Base-by-base conservation (phyloP, 169 alveolate genomes). In the Plasmodium gaboni region DNA sequence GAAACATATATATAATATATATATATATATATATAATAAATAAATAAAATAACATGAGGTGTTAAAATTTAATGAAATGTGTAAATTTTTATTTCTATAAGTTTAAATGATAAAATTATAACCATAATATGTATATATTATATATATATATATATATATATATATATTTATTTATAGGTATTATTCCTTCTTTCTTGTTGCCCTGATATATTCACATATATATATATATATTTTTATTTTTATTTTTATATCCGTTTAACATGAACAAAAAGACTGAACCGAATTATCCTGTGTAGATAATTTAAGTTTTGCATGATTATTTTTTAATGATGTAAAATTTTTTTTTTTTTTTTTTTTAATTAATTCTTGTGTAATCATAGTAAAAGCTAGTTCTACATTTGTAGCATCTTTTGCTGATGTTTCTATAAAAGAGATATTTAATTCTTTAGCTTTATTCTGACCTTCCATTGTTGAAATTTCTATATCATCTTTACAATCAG, bases 401-500 rank as follows among this genome's bases (percentile, higher is more conserved):
- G 91, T 93, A 24, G 96, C 93, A 67, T 89, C 92, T 76, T 93
- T 95, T 6, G 98, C 98, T 17, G 96, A 93, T 17, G 97, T 91
- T 87, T 96, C 98, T 38, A 94, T 78, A 69, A 91, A 94, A 15
- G 92, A 94, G 67, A 96, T 94, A 59, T 93, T 92, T n/a, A 93
- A 76, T 64, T 83, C 83, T 70, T 95, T 95, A 0, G 97, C 97
- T 69, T 92, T 83, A 74, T 92, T 93, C 87, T 93, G 88, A 9
- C 94, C 97, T 69, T 95, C 97, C 19, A 91, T 95, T 9, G 95
- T 80, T n/a, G 96, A 26, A 17, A 95, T 93, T 69, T 92, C 93
- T 28, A 93, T 87, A 32, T 93, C 96, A 6, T 91, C 92, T 24
- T 70, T 74, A 73, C 96, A 72, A 88, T 98, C 99, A 64, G 97